Percentiles rank a stretch among this genome's conserved stretches.
Evolutionary conservation across 169 alveolate genomes (phyloP).

Genomic region (Plasmodium malariae): DNA sequence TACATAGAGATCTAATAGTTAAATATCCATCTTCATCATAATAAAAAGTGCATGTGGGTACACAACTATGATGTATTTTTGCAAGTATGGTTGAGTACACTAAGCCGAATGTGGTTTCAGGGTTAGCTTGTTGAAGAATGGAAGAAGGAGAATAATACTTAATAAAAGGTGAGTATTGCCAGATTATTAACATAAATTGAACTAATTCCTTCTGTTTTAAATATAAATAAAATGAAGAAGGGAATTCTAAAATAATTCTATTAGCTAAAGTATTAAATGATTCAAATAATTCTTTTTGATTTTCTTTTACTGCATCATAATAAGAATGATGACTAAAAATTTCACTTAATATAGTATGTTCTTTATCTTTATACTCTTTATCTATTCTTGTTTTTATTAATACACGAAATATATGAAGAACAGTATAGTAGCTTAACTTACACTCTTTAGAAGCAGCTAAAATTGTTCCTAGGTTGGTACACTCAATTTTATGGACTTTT

Average conservation of each 20-base stretch:
- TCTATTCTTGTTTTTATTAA: constrained; percentile 80
- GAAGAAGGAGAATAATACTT: constrained; percentile 83
- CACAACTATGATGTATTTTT: constrained; percentile 88
- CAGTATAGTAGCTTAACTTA: constrained; percentile 74
- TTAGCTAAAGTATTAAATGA: constrained; percentile 81
- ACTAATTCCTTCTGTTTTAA: constrained; percentile 85
- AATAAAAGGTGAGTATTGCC: constrained; percentile 87
- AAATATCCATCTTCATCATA: constrained; percentile 86
- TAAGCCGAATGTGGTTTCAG: constrained; percentile 86
- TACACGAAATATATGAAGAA: constrained; percentile 80
- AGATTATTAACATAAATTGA: constrained; percentile 83
- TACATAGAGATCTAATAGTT: constrained; percentile 87
- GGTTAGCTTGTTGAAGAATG: constrained; percentile 80
- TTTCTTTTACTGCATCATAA: constrained; percentile 76
- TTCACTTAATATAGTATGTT: constrained; percentile 76
- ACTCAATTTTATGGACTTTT: constrained; percentile 90
- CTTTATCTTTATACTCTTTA: constrained; percentile 45
- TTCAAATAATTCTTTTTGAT: constrained; percentile 80
- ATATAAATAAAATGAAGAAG: constrained; percentile 84
- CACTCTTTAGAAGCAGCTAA: constrained; percentile 84
- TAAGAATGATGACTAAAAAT: constrained; percentile 81
- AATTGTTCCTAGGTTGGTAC: constrained; percentile 82
- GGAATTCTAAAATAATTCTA: constrained; percentile 83
- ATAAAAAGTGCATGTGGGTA: constrained; percentile 87
- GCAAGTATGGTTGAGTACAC: constrained; percentile 81